Base-by-base conservation (phyloP, 2,329 filamentous ascomycete species). In the Scedosporium apiospermum region DNA sequence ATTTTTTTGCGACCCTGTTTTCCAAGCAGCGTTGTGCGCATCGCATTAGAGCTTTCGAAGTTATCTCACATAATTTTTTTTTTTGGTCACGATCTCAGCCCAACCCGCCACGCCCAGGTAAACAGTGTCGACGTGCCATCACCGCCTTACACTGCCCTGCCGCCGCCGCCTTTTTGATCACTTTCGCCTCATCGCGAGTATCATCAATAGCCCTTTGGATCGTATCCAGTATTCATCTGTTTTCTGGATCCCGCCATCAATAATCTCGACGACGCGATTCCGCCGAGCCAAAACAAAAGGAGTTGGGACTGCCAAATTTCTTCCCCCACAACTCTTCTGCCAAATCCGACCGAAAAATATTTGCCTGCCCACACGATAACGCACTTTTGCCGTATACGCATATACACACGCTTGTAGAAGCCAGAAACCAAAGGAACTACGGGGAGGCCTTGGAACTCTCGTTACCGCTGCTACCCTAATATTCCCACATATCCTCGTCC, bases 111-210 rank as follows among this genome's bases (percentile, higher is more conserved):
- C 38, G 16, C 49, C 10, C 49, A 62, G 49, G 21, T 21, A 18
- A 34, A n/a, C 14, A 58, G 57, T 41, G 30, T 41, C n/a, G 57
- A 34, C 27, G n/a, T 42, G 38, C n/a, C 49, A 26, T 44, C 53
- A 58, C 59, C 59, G 59, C 59, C 59, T 61, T 55, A 42, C 27
- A 42, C 49, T 46, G 59, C 59, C 59, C 59, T 53, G 34, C 42
- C 30, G 26, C 42, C 30, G 26, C 9, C n/a, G 38, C 26, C 26
- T n/a, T 12, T 51, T 51, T n/a, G 44, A 41, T 23, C 44, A 18
- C 41, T 16, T 23, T 51, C 21, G 14, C 57, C 30, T 7, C 57
- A 41, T 41, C 27, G 57, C 27, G 23, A n/a, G n/a, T 41, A n/a
- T 58, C 44, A 23, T 53, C 26, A 41, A 46, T n/a, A 30, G 7